phyloP scores from a whole-genome alignment of 106 monocot species.

The Ottelia alismoides region DNA sequence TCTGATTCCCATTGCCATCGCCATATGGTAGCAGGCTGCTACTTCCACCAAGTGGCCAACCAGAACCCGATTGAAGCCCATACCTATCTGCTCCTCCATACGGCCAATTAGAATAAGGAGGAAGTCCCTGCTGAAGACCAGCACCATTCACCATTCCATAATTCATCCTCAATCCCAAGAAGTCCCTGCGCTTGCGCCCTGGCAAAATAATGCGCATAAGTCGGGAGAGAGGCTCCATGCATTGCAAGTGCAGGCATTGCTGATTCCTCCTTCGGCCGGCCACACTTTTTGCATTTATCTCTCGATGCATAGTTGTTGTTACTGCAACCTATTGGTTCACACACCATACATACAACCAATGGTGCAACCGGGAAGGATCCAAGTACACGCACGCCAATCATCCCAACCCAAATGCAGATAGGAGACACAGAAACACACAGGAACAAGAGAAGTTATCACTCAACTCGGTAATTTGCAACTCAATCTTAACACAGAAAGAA shows the following conservation, averaged over 20 bases:
- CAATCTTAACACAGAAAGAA: too few relatives aligned
- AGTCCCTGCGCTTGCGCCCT: slow-evolving; percentile 38
- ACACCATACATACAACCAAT: slow-evolving; percentile 16
- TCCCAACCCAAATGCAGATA: slow-evolving; percentile 11
- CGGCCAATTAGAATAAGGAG: slow-evolving; percentile 33
- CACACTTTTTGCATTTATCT: slow-evolving; percentile 95
- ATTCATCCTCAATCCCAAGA: slow-evolving; percentile 55
- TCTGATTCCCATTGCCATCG: slow-evolving; percentile 21
- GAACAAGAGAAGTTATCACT: too few relatives aligned
- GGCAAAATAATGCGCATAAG: slow-evolving; percentile 72
- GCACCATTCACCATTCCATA: slow-evolving; percentile 29
- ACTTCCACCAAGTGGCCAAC: slow-evolving; percentile 28
- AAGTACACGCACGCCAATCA: slow-evolving; percentile 18
- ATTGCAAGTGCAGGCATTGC: slow-evolving; percentile 73
- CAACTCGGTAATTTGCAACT: too few relatives aligned
- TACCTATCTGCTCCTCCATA: slow-evolving; percentile 26
- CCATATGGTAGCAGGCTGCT: slow-evolving; percentile 19
- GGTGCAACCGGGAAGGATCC: slow-evolving; percentile 7
- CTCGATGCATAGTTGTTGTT: slow-evolving; percentile 99
- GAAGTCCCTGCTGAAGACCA: slow-evolving; percentile 34
- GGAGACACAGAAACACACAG: slow-evolving; percentile 15
- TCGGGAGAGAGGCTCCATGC: slow-evolving; percentile 38
- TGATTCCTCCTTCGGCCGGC: slow-evolving; percentile 83
- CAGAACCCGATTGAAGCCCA: slow-evolving; percentile 31
- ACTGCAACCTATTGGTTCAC: slow-evolving; percentile 86